Percentiles rank a stretch among this genome's conserved stretches.
Evolutionary conservation across 345 rosid genomes (phyloP).

Genomic region (Isatis tinctoria): DNA sequence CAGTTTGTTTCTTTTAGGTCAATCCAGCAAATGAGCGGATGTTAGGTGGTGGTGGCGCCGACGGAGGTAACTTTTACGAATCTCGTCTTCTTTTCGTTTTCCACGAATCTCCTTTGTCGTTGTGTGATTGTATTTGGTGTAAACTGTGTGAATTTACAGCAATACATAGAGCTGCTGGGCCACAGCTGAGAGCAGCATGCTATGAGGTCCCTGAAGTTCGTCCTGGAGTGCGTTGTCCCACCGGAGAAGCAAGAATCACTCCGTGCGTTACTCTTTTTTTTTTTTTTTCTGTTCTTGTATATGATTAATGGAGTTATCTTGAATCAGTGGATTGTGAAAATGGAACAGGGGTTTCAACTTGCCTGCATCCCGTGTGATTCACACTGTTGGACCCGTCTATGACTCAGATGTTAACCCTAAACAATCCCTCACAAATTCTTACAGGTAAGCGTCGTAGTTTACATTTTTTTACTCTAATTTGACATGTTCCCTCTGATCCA

Average conservation of each 20-base stretch:
- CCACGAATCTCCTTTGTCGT: not conserved
- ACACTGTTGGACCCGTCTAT: constrained; percentile 83
- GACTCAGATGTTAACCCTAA: constrained; percentile 44
- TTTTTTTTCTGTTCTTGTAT: not conserved
- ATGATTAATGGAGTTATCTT: not conserved
- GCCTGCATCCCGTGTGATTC: constrained; percentile 71
- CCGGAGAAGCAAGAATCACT: constrained; percentile 87
- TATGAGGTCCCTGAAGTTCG: constrained; percentile 57
- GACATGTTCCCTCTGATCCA: not conserved
- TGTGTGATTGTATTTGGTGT: not conserved
- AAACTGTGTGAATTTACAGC: constrained; percentile 33
- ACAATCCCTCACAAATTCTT: constrained; percentile 52
- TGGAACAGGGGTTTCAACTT: constrained; percentile 67
- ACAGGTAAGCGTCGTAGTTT: constrained; percentile 43
- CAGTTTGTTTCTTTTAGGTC: constrained; percentile 37
- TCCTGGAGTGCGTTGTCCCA: constrained; percentile 72
- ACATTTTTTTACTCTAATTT: not conserved
- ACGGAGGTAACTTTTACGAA: constrained; percentile 52
- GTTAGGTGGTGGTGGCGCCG: constrained; percentile 97
- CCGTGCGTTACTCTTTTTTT: constrained; percentile 36
- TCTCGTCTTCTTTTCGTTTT: not conserved
- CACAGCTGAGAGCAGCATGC: constrained; percentile 65
- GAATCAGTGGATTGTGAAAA: not conserved
- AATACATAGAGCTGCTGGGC: constrained; percentile 81
- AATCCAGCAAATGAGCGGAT: constrained; percentile 82